phyloP scores from a whole-genome alignment of 2,329 filamentous ascomycete genomes.

The Diplodia mutila region DNA sequence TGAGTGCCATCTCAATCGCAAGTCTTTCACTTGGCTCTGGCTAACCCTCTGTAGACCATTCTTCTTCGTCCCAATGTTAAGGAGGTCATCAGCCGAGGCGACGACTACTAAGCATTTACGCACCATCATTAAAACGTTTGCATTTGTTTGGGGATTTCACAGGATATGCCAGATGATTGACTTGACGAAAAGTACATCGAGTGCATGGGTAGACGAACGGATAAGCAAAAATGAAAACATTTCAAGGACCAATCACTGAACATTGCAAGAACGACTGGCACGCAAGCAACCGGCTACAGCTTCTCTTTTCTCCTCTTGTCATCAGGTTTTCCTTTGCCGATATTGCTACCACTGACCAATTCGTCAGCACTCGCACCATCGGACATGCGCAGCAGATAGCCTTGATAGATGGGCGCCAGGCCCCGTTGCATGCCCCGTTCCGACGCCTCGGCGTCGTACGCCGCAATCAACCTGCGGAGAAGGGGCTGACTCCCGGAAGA shows the following conservation, averaged over 20 bases:
- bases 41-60: constrained; percentile 61
- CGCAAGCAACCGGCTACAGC: background rate
- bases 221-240: background rate
- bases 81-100: constrained; percentile 83
- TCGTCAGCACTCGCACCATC: constrained; percentile 14
- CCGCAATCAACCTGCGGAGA: constrained; percentile 16
- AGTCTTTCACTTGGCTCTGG: background rate
- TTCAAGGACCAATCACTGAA: background rate
- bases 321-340: background rate
- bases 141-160: background rate
- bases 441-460: constrained; percentile 1
- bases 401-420: constrained; percentile 15
- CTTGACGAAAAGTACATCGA: background rate
- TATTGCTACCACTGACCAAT: background rate
- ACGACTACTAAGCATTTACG: constrained; percentile 68
- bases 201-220: background rate
- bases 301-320: background rate
- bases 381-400: constrained; percentile 18
- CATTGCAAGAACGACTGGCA: background rate
- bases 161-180: background rate
- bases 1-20: constrained; percentile 53
- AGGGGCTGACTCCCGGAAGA: background rate
- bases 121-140: background rate
- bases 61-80: constrained; percentile 67
- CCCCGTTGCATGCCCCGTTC: background rate